Base-by-base conservation (phyloP, 805 yeast genomes). In the Myxozyma lipomycoides region DNA sequence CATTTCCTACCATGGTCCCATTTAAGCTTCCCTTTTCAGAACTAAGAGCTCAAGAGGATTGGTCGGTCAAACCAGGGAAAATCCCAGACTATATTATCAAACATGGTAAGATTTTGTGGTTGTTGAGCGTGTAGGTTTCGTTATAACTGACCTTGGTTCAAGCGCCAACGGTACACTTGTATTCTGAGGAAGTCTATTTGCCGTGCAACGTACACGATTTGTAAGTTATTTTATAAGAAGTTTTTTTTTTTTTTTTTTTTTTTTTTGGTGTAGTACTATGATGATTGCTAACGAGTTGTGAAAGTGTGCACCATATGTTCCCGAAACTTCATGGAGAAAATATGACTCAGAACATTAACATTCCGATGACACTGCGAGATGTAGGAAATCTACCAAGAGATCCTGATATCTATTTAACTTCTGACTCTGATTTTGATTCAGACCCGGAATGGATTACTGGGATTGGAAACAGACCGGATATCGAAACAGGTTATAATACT, bases 371-470 rank as follows among this genome's bases (percentile, higher is more conserved):
- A 42, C 21, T 56, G 45, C 48, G 64, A 50, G 56, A 66, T 55
- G 62, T 78, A 45, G 72, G 69, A 22, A 30, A 51, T 37, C 34
- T 61, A 59, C 46, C 64, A 51, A 42, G 70, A 61, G 56, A 59
- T 12, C 62, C 64, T 1, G 66, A 70, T 10, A 65, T 84, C 1
- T 89, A 69, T 61, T 57, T 91, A 68, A 81, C 88, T 0, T 74
- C 93, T 15, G 69, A 78, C 51, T 75, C 78, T 21, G 95, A 89
- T 62, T 90, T 89, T 65, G 80, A 76, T 48, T 66, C 62, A 15
- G 79, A 79, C 55, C 96, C 96, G 0, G 83, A 81, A 19, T 91
- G 95, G 95, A 74, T 91, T 47, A 83, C 95, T 0, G 96, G 96
- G 0, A 61, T 61, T 23, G 64, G 71, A 21, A 84, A 84, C 61